These are phyloP conservation scores for Xylaria sp. DNA, from an alignment of 2,329 filamentous ascomycete species.

Conservation along the genomic window DNA sequence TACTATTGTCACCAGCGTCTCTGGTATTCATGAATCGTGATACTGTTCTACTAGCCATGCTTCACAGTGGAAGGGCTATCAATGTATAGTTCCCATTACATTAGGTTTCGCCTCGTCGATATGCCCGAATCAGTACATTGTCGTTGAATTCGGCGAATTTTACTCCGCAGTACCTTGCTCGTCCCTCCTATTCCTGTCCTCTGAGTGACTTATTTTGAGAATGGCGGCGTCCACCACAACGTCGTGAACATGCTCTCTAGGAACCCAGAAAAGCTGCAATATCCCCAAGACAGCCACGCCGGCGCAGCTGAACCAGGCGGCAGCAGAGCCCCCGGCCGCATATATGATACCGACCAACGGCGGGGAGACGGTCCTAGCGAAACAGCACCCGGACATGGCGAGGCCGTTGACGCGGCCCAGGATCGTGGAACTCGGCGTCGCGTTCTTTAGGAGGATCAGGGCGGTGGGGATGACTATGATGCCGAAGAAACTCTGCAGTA, in stretches of 20 bases:
- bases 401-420: slow-evolving; percentile 78
- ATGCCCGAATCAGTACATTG: neutral
- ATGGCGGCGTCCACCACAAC: slow-evolving; percentile 36
- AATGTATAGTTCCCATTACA: neutral
- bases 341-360: slow-evolving; percentile 76
- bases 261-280: slow-evolving; percentile 49
- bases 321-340: slow-evolving; percentile 62
- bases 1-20: neutral
- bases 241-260: slow-evolving; percentile 43
- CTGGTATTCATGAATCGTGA: neutral
- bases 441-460: slow-evolving; percentile 78
- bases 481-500: slow-evolving; percentile 73
- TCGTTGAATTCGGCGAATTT: neutral
- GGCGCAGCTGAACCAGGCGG: slow-evolving; percentile 55
- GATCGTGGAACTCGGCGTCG: slow-evolving; percentile 68
- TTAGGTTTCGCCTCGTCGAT: too few relatives aligned
- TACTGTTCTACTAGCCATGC: neutral
- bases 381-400: slow-evolving; percentile 76
- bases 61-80: neutral
- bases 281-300: slow-evolving; percentile 46
- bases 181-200: slow-evolving; percentile 18
- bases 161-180: slow-evolving; percentile 20
- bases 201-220: slow-evolving; percentile 29
- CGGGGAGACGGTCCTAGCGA: slow-evolving; percentile 74
- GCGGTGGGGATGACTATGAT: slow-evolving; percentile 75